These are phyloP conservation scores for Cicer arietinum DNA, from an alignment of 306 rosid species.

Conservation along the genomic window DNA sequence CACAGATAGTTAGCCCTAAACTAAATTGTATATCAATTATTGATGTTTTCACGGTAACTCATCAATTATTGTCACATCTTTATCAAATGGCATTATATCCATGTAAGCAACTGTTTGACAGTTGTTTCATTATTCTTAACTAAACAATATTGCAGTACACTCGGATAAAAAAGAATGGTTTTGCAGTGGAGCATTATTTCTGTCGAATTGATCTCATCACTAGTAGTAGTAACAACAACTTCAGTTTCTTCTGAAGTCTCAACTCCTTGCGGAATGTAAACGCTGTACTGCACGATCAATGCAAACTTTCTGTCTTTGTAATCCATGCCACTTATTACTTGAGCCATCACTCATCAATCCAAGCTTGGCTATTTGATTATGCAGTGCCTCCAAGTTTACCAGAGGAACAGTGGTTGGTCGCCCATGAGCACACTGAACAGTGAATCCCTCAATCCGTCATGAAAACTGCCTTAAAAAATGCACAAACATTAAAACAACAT, in stretches of 20 bases:
- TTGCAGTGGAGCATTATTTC: conserved; percentile 4
- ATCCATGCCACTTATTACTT: conserved; percentile 67
- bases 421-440: conserved; percentile 93
- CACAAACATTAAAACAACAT: not conserved
- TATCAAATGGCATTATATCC: not conserved
- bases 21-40: not conserved
- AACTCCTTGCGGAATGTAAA: conserved; percentile 47
- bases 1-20: not conserved
- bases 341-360: conserved; percentile 46
- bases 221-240: not conserved
- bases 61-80: not conserved
- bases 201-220: conserved; percentile 13
- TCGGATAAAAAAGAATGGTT: conserved; percentile 27
- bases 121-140: not conserved
- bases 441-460: conserved; percentile 33
- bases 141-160: conserved; percentile 38
- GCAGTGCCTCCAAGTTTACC: conserved; percentile 86
- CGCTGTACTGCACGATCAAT: conserved; percentile 66
- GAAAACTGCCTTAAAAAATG: conserved; percentile 4
- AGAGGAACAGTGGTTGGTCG: conserved; percentile 89
- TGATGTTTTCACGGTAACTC: conserved; percentile 5
- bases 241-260: conserved; percentile 30
- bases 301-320: conserved; percentile 56
- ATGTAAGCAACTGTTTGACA: not conserved
- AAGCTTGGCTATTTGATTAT: conserved; percentile 72